Evolutionary conservation across 768 basidiomycete species (phyloP).

Genomic region (Rhizopogon sp.): DNA sequence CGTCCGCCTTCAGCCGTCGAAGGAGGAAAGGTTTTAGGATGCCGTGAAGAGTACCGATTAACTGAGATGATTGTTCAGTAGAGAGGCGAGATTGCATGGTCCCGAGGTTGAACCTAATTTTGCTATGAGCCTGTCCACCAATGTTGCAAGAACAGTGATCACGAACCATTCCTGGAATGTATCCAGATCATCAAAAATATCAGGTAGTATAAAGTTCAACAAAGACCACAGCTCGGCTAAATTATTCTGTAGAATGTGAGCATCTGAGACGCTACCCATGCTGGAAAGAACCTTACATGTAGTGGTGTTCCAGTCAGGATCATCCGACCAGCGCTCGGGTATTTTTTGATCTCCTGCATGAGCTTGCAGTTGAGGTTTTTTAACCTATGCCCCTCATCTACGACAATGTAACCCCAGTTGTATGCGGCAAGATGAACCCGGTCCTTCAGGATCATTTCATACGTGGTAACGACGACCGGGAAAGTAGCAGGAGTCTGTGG

Average conservation of each 20-base stretch:
- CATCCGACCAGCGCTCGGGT: constrained; percentile 80
- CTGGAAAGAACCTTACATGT: constrained; percentile 52
- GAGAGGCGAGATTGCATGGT: constrained; percentile 53
- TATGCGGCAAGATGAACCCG: constrained; percentile 59
- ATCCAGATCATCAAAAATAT: constrained; percentile 86
- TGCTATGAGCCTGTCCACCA: neutral
- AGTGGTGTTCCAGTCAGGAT: constrained; percentile 95
- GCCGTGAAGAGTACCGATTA: constrained; percentile 78
- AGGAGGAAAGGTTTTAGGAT: constrained; percentile 96
- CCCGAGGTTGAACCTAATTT: constrained; percentile 65
- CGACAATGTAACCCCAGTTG: constrained; percentile 89
- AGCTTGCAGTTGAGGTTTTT: constrained; percentile 94
- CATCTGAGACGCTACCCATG: neutral
- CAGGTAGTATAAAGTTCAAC: constrained; percentile 92
- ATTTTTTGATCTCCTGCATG: constrained; percentile 86
- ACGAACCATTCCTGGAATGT: constrained; percentile 85
- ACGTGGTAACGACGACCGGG: constrained; percentile 86
- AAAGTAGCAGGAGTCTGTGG: constrained; percentile 35
- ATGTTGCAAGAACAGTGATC: neutral
- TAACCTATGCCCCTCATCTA: constrained; percentile 92
- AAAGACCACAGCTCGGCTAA: constrained; percentile 92
- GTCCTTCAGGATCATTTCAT: constrained; percentile 89
- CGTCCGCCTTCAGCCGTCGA: constrained; percentile 87
- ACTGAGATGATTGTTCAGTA: constrained; percentile 51
- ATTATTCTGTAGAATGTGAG: constrained; percentile 67